These are phyloP conservation scores for Hortaea werneckii DNA, from an alignment of 2,329 filamentous ascomycete genomes.

Conservation along the genomic window DNA sequence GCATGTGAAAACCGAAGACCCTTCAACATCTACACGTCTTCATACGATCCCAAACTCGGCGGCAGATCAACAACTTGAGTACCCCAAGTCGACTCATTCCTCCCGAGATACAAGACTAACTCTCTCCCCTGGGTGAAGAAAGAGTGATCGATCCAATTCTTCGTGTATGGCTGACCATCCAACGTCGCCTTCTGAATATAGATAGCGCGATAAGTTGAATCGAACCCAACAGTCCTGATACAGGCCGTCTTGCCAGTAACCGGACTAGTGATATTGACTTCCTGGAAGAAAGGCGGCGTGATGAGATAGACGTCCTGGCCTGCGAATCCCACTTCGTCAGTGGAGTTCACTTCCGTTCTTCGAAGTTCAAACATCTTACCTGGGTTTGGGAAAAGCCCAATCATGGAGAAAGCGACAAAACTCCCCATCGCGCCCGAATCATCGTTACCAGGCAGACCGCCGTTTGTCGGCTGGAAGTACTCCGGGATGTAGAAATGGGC, in stretches of 20 bases:
- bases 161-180: slow-evolving; percentile 53
- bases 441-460: slow-evolving; percentile 58
- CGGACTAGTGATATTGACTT: slow-evolving; percentile 48
- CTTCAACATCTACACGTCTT: slow-evolving; percentile 1
- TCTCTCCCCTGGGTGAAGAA: slow-evolving; percentile 56
- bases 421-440: slow-evolving; percentile 66
- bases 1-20: no score
- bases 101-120: slow-evolving; percentile 47
- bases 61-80: slow-evolving; percentile 37
- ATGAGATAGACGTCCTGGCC: slow-evolving; percentile 28
- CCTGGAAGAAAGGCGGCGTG: slow-evolving; percentile 50
- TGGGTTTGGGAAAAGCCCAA: slow-evolving; percentile 58
- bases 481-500: slow-evolving; percentile 49
- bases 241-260: slow-evolving; percentile 43
- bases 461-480: slow-evolving; percentile 46
- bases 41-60: slow-evolving; percentile 29
- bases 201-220: slow-evolving; percentile 30
- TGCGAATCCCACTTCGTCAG: not conserved
- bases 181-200: slow-evolving; percentile 59
- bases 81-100: slow-evolving; percentile 36
- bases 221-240: slow-evolving; percentile 36
- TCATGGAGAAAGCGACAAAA: slow-evolving; percentile 59
- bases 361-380: slow-evolving; percentile 37
- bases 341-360: not conserved
- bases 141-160: slow-evolving; percentile 56